Conservation (phyloP, 169 alveolate genomes). For the Plasmodium malariae region DNA sequence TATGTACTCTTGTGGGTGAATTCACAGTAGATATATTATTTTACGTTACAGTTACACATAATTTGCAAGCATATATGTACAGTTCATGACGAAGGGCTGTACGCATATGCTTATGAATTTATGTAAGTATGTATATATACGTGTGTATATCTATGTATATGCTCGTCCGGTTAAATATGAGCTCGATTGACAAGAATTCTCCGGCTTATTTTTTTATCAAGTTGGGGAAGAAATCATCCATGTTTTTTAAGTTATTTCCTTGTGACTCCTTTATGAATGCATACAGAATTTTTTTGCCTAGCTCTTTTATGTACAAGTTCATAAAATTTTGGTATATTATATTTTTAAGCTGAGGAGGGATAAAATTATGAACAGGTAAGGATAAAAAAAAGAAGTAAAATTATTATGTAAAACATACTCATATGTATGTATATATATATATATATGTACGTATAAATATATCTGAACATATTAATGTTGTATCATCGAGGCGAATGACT, state of each 20-base stretch:
- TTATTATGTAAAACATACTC: not conserved
- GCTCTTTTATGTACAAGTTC: constrained; percentile 55
- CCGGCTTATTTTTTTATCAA: not conserved
- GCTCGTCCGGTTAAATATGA: too few species aligned
- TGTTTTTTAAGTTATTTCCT: constrained; percentile 20
- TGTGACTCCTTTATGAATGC: constrained; percentile 47
- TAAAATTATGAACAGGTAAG: not conserved
- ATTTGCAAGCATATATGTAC: too few species aligned
- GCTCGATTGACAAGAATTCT: not conserved
- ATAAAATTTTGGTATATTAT: constrained; percentile 59
- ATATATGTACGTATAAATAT: not conserved
- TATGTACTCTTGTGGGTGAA: too few species aligned
- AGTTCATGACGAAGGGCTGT: too few species aligned
- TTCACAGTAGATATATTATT: too few species aligned
- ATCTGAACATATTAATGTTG: too few species aligned
- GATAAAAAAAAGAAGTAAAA: not conserved
- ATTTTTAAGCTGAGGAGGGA: constrained; percentile 32
- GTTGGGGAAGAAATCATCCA: constrained; percentile 19
- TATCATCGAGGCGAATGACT: too few species aligned
- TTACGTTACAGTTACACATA: too few species aligned
- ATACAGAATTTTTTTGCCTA: constrained; percentile 59
- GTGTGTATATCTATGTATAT: not conserved
- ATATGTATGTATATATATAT: not conserved
- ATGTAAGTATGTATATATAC: not conserved
- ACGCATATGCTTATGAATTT: not conserved